A percentile compares a stretch with the other conserved stretches of the same genome.
Conservation (phyloP, 805 yeast genomes). For the Ogataea zsoltii region DNA sequence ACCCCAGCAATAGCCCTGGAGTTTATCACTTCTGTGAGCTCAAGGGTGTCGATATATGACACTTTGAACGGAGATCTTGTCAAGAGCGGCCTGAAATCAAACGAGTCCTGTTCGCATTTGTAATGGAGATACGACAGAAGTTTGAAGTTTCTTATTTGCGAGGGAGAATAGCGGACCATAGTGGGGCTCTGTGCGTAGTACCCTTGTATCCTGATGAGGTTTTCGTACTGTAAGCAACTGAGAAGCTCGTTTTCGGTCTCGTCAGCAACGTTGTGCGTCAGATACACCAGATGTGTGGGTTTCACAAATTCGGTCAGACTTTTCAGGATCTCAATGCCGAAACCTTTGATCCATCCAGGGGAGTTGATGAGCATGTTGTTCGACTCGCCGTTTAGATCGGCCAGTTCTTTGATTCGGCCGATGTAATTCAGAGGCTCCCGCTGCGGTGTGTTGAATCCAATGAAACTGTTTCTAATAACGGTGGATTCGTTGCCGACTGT, state of each 20-base stretch:
- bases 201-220: slow-evolving; percentile 36
- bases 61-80: slow-evolving; percentile 41
- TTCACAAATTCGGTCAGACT: slow-evolving; percentile 43
- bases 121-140: slow-evolving; percentile 56
- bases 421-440: slow-evolving; percentile 62
- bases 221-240: slow-evolving; percentile 28
- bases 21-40: slow-evolving; percentile 2
- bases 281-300: slow-evolving; percentile 59
- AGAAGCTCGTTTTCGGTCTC: slow-evolving; percentile 33
- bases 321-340: slow-evolving; percentile 67
- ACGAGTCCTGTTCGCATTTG: slow-evolving; percentile 20
- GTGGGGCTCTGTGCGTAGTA: slow-evolving; percentile 25
- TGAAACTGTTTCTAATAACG: slow-evolving; percentile 34
- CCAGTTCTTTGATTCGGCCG: slow-evolving; percentile 41
- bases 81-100: slow-evolving; percentile 46
- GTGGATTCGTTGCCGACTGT: slow-evolving; percentile 35
- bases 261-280: slow-evolving; percentile 44
- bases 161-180: slow-evolving; percentile 43
- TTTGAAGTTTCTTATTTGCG: slow-evolving; percentile 54
- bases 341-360: slow-evolving; percentile 92
- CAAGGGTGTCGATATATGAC: slow-evolving; percentile 34
- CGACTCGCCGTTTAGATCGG: slow-evolving; percentile 34
- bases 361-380: slow-evolving; percentile 62
- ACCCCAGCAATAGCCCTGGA: slow-evolving; percentile 40
- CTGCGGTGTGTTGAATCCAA: slow-evolving; percentile 72